Evolutionary conservation across 2,329 filamentous ascomycete species (phyloP).

Genomic region (Penicillium sp.): DNA sequence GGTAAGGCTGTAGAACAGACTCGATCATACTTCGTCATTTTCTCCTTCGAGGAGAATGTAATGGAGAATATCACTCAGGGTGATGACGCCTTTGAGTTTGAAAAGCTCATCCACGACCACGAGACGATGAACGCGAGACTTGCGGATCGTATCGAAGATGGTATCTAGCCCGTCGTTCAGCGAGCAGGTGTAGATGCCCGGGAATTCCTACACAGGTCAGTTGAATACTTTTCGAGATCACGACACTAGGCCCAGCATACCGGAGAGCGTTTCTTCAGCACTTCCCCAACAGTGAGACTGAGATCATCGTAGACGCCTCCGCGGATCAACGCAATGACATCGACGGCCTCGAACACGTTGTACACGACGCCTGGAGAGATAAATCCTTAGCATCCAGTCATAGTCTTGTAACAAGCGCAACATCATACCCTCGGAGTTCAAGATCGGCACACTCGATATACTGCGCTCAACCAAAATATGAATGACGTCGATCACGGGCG

Average conservation of each 20-base stretch:
- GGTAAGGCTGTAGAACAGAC: constrained; percentile 2
- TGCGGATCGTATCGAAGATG: constrained; percentile 93
- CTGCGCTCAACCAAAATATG: constrained; percentile 86
- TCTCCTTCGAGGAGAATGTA: constrained; percentile 83
- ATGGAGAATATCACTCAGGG: constrained; percentile 90
- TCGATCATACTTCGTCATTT: constrained; percentile 47
- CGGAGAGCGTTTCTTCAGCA: constrained; percentile 75
- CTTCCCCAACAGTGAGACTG: constrained; percentile 78
- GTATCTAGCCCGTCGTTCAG: constrained; percentile 87
- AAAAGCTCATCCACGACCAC: constrained; percentile 89
- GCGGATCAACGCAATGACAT: constrained; percentile 94
- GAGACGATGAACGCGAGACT: constrained; percentile 86
- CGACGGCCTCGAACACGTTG: constrained; percentile 96
- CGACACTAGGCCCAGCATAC: constrained; percentile 38
- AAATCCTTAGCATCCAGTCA: neutral
- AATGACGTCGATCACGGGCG: constrained; percentile 88
- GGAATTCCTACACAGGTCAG: constrained; percentile 61
- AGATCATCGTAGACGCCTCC: constrained; percentile 89
- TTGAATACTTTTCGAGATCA: neutral
- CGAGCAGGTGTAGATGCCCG: constrained; percentile 93
- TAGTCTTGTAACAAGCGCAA: neutral
- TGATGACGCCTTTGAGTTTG: constrained; percentile 80
- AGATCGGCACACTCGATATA: constrained; percentile 89
- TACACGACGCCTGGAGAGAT: constrained; percentile 58
- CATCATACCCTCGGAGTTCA: constrained; percentile 64